Base-by-base conservation (phyloP, 2,329 filamentous ascomycete genomes). In the Diaporthe citrichinensis region DNA sequence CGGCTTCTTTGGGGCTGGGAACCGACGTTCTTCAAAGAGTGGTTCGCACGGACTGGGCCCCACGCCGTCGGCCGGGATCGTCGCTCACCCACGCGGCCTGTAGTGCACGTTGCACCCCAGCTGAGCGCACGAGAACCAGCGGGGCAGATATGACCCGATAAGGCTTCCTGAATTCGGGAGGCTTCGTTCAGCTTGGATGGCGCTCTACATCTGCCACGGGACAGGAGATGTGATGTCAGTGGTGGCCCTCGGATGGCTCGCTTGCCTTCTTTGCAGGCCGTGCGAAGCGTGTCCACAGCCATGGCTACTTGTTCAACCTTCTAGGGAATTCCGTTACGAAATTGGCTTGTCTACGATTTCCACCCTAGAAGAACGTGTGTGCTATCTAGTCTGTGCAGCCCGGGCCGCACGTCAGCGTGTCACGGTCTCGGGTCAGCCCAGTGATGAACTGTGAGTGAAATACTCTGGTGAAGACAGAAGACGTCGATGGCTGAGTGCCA, bases 1-100 rank as follows among this genome's bases (percentile, higher is more conserved):
- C 61, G 61, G 41, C 59, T 65, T 49, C 61, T 49, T 49, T 46
- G 4, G 17, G 25, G n/a, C 39, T 65, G 25, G 39, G 25, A 34
- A 44, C 41, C 25, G 44, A 41, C 23, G 49, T 25, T 36, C 14
- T 34, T 44, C 23, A 36, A 4, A 5, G 44, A 10, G 28, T 17
- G 41, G 28, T 51, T 36, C 41, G 61, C 61, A 67, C 41, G 44
- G 61, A 67, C 61, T 34, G 44, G 28, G 36, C 41, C 20, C n/a
- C 61, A 36, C 2, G 44, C 44, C 61, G 3, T 25, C 41, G 20
- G 23, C 6, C 17, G 61, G 28, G 20, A 51, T 51, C 44, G 20
- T 36, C 20, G 44, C 41, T 36, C 8, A 25, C n/a, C 36, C 61
- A 67, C 61, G 44, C 20, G 44, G 61, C 61, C 7, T 67, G 28